A percentile compares a stretch with the other conserved stretches of the same genome.
phyloP scores from a whole-genome alignment of 2,329 filamentous ascomycete genomes.

The Apiospora rasikravindrae region DNA sequence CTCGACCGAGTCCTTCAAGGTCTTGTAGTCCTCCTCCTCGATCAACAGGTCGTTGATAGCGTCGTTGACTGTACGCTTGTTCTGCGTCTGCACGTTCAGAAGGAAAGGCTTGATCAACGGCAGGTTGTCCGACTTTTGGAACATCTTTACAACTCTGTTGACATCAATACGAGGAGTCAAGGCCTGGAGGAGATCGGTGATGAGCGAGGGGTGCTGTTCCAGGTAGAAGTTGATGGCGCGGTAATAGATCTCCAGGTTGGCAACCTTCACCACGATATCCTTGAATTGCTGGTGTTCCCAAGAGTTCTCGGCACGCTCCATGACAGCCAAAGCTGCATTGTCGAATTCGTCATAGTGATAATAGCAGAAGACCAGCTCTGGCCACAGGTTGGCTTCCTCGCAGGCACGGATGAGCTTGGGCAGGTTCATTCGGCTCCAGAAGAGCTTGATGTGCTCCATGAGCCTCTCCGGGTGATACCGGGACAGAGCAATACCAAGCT shows the following conservation, averaged over 20 bases:
- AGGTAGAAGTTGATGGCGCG: conserved; percentile 96
- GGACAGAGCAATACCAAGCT: conserved; percentile 87
- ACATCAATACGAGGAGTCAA: conserved; percentile 95
- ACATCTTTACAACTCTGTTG: conserved; percentile 99
- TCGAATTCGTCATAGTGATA: conserved; percentile 98
- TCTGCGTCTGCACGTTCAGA: conserved; percentile 92
- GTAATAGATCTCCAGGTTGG: conserved; percentile 99
- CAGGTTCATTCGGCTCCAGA: conserved; percentile 98
- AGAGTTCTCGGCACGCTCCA: conserved; percentile 95
- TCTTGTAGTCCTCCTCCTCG: conserved; percentile 99
- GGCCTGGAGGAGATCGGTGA: conserved; percentile 93
- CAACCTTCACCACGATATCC: conserved; percentile 96
- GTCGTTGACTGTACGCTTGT: conserved; percentile 97
- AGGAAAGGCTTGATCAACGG: conserved; percentile 99
- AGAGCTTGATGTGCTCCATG: conserved; percentile 98
- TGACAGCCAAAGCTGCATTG: conserved; percentile 95
- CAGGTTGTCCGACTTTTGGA: conserved; percentile 97
- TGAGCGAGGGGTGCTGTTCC: conserved; percentile 91
- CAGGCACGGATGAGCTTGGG: conserved; percentile 94
- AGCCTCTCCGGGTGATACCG: conserved; percentile 95
- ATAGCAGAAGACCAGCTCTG: conserved; percentile 96
- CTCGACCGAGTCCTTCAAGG: conserved; percentile 93
- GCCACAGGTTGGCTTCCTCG: conserved; percentile 96
- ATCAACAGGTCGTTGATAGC: conserved; percentile 98
- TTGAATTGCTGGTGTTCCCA: conserved; percentile 99